A percentile compares a stretch with the other conserved stretches of the same genome.
phyloP scores from a whole-genome alignment of 129 eudicot genomes.

The Chrysanthemum makinoi region DNA sequence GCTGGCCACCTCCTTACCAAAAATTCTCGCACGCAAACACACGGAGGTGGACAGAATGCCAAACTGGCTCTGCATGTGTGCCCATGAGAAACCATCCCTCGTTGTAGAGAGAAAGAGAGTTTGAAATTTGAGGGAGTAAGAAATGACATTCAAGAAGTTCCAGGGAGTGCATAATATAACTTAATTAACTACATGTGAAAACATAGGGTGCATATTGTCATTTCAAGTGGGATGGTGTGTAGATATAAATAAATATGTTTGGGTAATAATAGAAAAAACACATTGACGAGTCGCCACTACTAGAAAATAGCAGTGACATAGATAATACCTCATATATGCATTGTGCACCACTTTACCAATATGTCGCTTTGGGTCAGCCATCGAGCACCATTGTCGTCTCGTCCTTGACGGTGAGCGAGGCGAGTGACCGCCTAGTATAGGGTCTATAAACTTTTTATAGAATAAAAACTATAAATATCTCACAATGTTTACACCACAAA shows the following conservation, averaged over 20 bases:
- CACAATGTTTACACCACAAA: too few species aligned
- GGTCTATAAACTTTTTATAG: too few species aligned
- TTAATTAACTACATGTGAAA: slow-evolving; percentile 11
- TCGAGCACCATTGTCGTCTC: too few species aligned
- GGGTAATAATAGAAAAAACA: not conserved
- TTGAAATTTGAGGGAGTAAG: not conserved
- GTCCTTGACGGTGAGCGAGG: too few species aligned
- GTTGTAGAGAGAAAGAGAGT: slow-evolving; percentile 2
- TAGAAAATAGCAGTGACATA: too few species aligned
- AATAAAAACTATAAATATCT: too few species aligned
- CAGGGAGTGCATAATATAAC: slow-evolving; percentile 12
- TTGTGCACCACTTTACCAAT: too few species aligned
- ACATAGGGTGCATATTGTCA: not conserved
- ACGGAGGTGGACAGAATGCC: slow-evolving; percentile 63
- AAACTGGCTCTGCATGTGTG: slow-evolving; percentile 34
- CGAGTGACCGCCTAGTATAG: too few species aligned
- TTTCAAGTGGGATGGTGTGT: not conserved
- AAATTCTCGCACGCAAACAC: slow-evolving; percentile 1
- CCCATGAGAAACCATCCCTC: slow-evolving; percentile 40
- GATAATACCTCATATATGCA: too few species aligned
- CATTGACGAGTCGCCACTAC: not conserved
- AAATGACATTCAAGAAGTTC: not conserved
- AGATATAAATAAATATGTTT: not conserved
- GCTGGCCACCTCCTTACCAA: slow-evolving; percentile 36
- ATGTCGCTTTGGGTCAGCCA: too few species aligned